Evolutionary conservation across 805 yeast genomes (phyloP).

Genomic region (Kluyveromyces aestuarii): DNA sequence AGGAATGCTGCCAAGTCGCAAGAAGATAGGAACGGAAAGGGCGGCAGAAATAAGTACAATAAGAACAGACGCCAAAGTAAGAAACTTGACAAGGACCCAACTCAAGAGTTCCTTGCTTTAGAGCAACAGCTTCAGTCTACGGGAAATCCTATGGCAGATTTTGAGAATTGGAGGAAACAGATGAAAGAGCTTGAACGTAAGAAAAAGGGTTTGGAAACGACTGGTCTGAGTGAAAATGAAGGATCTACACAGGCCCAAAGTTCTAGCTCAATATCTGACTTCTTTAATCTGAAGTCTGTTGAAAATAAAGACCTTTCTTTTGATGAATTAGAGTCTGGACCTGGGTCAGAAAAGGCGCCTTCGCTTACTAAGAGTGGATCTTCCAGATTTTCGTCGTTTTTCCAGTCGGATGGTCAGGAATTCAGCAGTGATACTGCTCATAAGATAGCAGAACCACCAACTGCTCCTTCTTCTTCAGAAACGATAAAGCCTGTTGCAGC

Average conservation of each 20-base stretch:
- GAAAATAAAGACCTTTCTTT: constrained; percentile 2
- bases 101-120: constrained; percentile 26
- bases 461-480: not conserved
- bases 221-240: constrained; percentile 1
- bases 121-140: constrained; percentile 26
- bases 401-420: constrained; percentile 15
- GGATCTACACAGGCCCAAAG: constrained; percentile 6
- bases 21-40: not conserved
- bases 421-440: constrained; percentile 3
- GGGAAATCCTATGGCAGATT: constrained; percentile 32
- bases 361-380: constrained; percentile 13
- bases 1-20: constrained; percentile 4
- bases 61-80: constrained; percentile 10
- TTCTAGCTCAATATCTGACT: constrained; percentile 26
- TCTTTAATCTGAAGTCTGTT: constrained; percentile 17
- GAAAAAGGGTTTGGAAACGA: constrained; percentile 23
- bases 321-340: constrained; percentile 8
- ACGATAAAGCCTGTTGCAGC: constrained; percentile 11
- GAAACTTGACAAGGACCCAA: constrained; percentile 21
- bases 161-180: constrained; percentile 33
- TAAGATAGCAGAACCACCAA: constrained; percentile 1
- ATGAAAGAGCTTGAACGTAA: constrained; percentile 30
- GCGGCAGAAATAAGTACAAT: constrained; percentile 9
- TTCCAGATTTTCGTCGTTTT: constrained; percentile 31
- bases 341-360: constrained; percentile 1